These are phyloP conservation scores for Claviceps citrina DNA, from an alignment of 2,329 filamentous ascomycete genomes.

Conservation along the genomic window DNA sequence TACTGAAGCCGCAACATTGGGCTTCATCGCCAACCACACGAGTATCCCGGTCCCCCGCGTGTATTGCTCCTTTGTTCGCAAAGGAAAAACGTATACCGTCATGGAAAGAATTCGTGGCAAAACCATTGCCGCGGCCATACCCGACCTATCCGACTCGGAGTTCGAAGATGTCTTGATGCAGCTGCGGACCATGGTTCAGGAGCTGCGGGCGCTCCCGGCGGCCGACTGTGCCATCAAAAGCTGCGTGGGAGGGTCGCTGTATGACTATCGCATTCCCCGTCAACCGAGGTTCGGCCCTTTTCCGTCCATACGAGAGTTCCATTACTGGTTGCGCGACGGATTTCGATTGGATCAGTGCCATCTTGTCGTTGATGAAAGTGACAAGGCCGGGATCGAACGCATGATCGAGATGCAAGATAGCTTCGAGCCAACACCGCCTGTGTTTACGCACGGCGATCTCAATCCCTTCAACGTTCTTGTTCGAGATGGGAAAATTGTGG, in stretches of 20 bases:
- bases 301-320: conserved; percentile 16
- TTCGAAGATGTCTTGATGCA: conserved; percentile 9
- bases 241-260: conserved; percentile 14
- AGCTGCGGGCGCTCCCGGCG: conserved; percentile 12
- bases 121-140: conserved; percentile 8
- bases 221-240: conserved; percentile 11
- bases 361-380: conserved; percentile 1
- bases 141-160: conserved; percentile 5
- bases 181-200: conserved; percentile 10
- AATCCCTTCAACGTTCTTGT: conserved; percentile 28
- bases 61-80: conserved; percentile 20
- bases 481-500: conserved; percentile 24
- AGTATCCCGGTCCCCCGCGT: conserved; percentile 11
- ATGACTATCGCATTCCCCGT: conserved; percentile 14
- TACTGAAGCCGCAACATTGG: conserved; percentile 11
- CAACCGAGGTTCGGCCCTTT: conserved; percentile 18
- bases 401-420: conserved; percentile 22
- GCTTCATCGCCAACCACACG: conserved; percentile 10
- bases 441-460: conserved; percentile 33
- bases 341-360: conserved; percentile 13
- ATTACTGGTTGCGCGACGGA: conserved; percentile 16
- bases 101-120: conserved; percentile 24
- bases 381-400: conserved; percentile 14
- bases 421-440: conserved; percentile 18
- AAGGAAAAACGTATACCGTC: conserved; percentile 27